Evolutionary conservation across 2,329 filamentous ascomycete species (phyloP).

Genomic region (Arthrinium puccinioides): DNA sequence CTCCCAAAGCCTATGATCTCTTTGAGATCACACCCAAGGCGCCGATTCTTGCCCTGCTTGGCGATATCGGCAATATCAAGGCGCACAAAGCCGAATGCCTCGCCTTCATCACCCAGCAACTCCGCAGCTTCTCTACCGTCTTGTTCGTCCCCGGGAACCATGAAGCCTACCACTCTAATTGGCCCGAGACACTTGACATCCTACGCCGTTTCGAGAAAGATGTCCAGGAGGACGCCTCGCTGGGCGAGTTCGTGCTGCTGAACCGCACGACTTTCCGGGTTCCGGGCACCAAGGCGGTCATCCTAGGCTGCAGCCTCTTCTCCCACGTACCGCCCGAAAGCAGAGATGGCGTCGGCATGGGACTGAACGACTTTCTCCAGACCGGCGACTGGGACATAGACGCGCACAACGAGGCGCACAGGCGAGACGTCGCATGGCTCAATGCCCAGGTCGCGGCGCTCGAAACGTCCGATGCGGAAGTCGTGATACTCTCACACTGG

Average conservation of each 20-base stretch:
- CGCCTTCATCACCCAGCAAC: slow-evolving; percentile 39
- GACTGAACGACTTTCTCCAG: slow-evolving; percentile 44
- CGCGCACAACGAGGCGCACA: slow-evolving; percentile 28
- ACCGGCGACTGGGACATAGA: slow-evolving; percentile 32
- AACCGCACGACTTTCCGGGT: slow-evolving; percentile 19
- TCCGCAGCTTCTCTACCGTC: slow-evolving; percentile 38
- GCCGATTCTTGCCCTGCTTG: slow-evolving; percentile 46
- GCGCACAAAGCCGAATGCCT: slow-evolving; percentile 33
- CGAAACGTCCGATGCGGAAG: slow-evolving; percentile 11
- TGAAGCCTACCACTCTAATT: slow-evolving; percentile 40
- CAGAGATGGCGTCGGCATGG: slow-evolving; percentile 27
- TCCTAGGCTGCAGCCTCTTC: slow-evolving; percentile 43
- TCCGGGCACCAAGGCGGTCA: too few species aligned
- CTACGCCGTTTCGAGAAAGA: too few species aligned
- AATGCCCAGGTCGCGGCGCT: slow-evolving; percentile 26
- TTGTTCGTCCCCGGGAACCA: slow-evolving; percentile 51
- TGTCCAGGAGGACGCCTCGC: background rate
- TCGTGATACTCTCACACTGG: slow-evolving; percentile 35
- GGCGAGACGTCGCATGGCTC: slow-evolving; percentile 34
- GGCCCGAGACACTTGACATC: slow-evolving; percentile 26
- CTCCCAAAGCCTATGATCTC: slow-evolving; percentile 37
- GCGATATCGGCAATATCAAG: slow-evolving; percentile 43
- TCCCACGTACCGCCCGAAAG: slow-evolving; percentile 34
- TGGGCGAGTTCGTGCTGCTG: slow-evolving; percentile 33
- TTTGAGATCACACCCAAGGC: slow-evolving; percentile 40